Evolutionary conservation across 345 rosid genomes (phyloP).

Genomic region (Gossypium bickii): DNA sequence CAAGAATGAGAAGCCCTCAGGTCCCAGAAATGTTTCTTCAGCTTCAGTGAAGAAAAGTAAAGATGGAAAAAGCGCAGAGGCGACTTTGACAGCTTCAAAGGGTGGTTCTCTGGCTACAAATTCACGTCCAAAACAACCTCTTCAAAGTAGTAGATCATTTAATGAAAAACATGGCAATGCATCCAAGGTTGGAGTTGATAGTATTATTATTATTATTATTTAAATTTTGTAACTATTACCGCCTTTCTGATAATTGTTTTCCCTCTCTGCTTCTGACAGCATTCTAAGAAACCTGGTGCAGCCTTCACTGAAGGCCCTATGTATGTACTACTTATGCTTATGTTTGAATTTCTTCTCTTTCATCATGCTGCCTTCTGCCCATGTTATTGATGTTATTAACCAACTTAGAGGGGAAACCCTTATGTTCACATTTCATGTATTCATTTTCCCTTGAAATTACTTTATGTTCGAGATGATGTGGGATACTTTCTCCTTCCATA

Average conservation of each 20-base stretch:
- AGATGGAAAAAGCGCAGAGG: conserved; percentile 40
- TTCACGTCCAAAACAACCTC: conserved; percentile 41
- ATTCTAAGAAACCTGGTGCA: conserved; percentile 49
- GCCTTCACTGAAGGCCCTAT: conserved; percentile 36
- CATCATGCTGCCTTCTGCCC: not conserved
- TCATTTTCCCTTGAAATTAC: not conserved
- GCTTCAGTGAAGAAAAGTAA: conserved; percentile 41
- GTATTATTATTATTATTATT: not conserved
- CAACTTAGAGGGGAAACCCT: not conserved
- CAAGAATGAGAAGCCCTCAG: conserved; percentile 47
- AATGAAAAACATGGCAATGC: conserved; percentile 43
- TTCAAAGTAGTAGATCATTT: conserved; percentile 47
- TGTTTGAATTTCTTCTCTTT: not conserved
- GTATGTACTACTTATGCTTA: conserved; percentile 42
- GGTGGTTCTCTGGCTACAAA: conserved; percentile 40
- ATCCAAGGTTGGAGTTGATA: conserved; percentile 40
- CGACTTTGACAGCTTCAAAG: conserved; percentile 35
- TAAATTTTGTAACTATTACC: not conserved
- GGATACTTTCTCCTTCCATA: not conserved
- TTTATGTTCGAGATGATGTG: not conserved
- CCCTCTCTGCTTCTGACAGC: conserved; percentile 37
- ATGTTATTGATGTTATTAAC: conserved; percentile 2
- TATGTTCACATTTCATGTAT: not conserved
- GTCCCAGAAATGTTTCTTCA: conserved; percentile 37
- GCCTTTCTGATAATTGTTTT: conserved; percentile 29